Evolutionary conservation across 1,284 basidiomycete species (phyloP).

Genomic region (Sphagnurus paluster): DNA sequence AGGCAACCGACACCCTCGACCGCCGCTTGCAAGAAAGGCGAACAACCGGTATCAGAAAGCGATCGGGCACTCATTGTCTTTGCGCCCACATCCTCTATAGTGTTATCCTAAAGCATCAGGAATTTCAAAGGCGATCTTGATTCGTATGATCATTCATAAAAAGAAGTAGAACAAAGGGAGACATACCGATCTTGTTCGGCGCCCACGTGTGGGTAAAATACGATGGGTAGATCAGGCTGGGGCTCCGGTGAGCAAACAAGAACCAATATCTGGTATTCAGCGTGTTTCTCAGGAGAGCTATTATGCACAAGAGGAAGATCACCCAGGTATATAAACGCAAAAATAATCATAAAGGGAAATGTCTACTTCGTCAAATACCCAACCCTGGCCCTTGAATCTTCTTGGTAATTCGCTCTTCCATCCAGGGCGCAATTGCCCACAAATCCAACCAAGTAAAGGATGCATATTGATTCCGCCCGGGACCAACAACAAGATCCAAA

Average conservation of each 20-base stretch:
- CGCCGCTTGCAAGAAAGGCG: slow-evolving; percentile 3
- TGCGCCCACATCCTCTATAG: slow-evolving; percentile 2
- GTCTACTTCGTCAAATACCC: slow-evolving; percentile 43
- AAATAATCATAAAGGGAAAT: slow-evolving; percentile 7
- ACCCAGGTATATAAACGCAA: slow-evolving; percentile 3
- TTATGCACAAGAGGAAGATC: neutral
- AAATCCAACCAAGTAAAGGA: slow-evolving; percentile 72
- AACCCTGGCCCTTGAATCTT: slow-evolving; percentile 69
- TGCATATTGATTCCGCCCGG: slow-evolving; percentile 57
- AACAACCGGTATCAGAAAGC: slow-evolving; percentile 7
- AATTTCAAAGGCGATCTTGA: slow-evolving; percentile 19
- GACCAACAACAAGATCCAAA: slow-evolving; percentile 47
- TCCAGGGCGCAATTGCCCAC: slow-evolving; percentile 73
- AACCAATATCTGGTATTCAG: neutral
- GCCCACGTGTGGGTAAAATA: slow-evolving; percentile 21
- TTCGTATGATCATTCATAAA: slow-evolving; percentile 12
- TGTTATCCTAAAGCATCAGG: slow-evolving; percentile 4
- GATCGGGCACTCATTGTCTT: slow-evolving; percentile 14
- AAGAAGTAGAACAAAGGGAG: slow-evolving; percentile 18
- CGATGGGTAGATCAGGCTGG: neutral
- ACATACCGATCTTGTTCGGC: slow-evolving; percentile 25
- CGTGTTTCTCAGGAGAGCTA: slow-evolving; percentile 2
- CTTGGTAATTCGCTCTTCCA: slow-evolving; percentile 60
- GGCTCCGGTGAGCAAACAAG: slow-evolving; percentile 1
- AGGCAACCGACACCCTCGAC: slow-evolving; percentile 9